Evolutionary conservation across 495 filamentous ascomycete genomes (phyloP).

Genomic region (Beverwykella pulmonaria): DNA sequence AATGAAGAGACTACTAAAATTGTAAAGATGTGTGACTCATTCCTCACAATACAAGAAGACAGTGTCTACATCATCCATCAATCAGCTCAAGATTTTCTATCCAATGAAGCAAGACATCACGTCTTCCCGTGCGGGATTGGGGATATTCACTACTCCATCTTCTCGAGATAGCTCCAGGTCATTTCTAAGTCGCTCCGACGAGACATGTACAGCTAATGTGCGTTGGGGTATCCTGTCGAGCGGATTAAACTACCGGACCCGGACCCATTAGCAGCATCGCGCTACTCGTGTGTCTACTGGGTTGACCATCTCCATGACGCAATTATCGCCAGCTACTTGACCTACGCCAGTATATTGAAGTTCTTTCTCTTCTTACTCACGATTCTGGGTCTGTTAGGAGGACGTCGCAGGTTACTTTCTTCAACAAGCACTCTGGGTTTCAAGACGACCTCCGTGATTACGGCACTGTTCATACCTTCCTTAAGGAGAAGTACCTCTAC

Average conservation of each 20-base stretch:
- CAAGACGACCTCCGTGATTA: neutral
- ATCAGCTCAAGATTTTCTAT: neutral
- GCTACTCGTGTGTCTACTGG: slow-evolving; percentile 50
- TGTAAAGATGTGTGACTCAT: neutral
- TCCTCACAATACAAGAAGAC: neutral
- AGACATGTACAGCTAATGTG: neutral
- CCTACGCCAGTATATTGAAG: too few species aligned
- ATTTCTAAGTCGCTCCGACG: too few species aligned
- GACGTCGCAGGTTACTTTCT: slow-evolving; percentile 39
- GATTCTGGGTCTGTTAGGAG: slow-evolving; percentile 48
- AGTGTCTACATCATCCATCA: neutral
- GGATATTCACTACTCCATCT: neutral
- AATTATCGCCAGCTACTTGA: too few species aligned
- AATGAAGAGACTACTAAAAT: neutral
- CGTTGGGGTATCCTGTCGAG: slow-evolving; percentile 29
- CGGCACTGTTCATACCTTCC: neutral
- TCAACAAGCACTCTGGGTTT: neutral
- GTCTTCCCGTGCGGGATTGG: neutral
- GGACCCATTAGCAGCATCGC: slow-evolving; percentile 42
- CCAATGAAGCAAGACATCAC: neutral
- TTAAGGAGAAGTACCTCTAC: neutral
- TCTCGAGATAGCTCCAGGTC: neutral
- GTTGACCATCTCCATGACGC: too few species aligned
- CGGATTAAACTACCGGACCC: slow-evolving; percentile 29
- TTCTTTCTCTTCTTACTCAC: too few species aligned